Evolutionary conservation across 1,284 basidiomycete genomes (phyloP).

Genomic region (Agroathelia rolfsii): DNA sequence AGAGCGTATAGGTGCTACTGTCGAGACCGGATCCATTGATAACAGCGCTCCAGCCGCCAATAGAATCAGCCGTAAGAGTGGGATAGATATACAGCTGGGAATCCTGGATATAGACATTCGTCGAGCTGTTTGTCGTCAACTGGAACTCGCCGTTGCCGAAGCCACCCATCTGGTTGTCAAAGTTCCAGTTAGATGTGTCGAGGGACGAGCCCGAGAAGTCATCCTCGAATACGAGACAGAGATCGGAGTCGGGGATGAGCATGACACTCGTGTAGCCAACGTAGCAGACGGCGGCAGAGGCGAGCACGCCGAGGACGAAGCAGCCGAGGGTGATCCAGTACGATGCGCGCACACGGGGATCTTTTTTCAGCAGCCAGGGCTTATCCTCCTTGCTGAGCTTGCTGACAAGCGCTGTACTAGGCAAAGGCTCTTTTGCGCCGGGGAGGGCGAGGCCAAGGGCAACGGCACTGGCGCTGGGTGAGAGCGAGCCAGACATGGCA

Average conservation of each 20-base stretch:
- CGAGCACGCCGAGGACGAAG: conserved; percentile 31
- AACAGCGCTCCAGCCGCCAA: conserved; percentile 41
- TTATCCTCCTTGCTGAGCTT: conserved; percentile 43
- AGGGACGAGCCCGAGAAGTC: too few species aligned
- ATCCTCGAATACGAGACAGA: too few species aligned
- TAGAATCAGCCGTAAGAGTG: conserved; percentile 69
- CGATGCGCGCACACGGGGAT: conserved; percentile 25
- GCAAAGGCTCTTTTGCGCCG: conserved; percentile 34
- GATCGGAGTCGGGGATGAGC: conserved; percentile 26
- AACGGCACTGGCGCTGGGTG: conserved; percentile 24
- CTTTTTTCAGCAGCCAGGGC: conserved; percentile 33
- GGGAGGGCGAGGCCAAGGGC: conserved; percentile 24
- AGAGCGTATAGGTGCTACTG: conserved; percentile 55
- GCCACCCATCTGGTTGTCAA: too few species aligned
- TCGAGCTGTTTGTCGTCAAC: conserved; percentile 57
- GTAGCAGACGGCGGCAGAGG: conserved; percentile 28
- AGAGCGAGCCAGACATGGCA: conserved; percentile 13
- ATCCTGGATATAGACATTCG: conserved; percentile 64
- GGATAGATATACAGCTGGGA: conserved; percentile 72
- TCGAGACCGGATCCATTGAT: too few species aligned
- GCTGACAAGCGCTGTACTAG: conserved; percentile 34
- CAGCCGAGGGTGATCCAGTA: conserved; percentile 35
- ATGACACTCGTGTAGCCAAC: conserved; percentile 23
- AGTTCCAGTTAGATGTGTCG: too few species aligned
- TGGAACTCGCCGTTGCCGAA: conserved; percentile 68